Percentiles rank a stretch among this genome's conserved stretches.
phyloP scores from a whole-genome alignment of 1,284 basidiomycete species.

The Rhodotorula mucilaginosa region DNA sequence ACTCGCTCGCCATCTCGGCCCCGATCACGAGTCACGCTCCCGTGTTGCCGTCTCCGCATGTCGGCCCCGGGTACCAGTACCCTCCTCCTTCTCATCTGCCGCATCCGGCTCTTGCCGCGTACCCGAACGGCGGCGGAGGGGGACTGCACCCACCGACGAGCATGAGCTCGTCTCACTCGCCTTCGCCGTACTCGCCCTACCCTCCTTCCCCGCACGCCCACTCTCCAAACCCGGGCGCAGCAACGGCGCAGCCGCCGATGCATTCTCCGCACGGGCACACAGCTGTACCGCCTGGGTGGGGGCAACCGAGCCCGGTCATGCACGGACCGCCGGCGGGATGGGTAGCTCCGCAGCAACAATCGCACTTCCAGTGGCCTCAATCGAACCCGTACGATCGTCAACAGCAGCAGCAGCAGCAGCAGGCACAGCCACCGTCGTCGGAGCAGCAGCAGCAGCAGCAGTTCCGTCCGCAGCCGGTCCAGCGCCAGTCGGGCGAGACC shows the following conservation, averaged over 20 bases:
- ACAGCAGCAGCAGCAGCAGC: not conserved
- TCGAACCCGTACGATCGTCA: not conserved
- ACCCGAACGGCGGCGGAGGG: not conserved
- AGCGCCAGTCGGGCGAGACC: not conserved
- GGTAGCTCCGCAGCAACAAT: too few relatives aligned
- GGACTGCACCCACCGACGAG: not conserved
- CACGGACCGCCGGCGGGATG: too few relatives aligned
- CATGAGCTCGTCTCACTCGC: not conserved
- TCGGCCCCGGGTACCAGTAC: not conserved
- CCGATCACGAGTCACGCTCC: not conserved
- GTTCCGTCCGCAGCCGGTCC: not conserved
- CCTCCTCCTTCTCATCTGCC: not conserved
- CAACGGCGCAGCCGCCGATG: not conserved
- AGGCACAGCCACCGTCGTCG: not conserved
- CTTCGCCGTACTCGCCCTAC: not conserved
- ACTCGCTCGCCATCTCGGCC: not conserved
- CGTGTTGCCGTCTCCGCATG: not conserved
- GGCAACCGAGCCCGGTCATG: too few relatives aligned
- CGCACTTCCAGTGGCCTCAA: not conserved
- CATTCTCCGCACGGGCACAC: not conserved
- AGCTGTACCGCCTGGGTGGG: too few relatives aligned
- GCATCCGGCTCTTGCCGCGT: not conserved
- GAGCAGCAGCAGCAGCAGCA: not conserved
- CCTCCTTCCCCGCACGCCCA: not conserved
- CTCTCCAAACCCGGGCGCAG: not conserved